Evolutionary conservation across 139 green algal genomes (phyloP), one percentile per base, ranked within the genome.

Genomic region (Chlamydomonas incerta): DNA sequence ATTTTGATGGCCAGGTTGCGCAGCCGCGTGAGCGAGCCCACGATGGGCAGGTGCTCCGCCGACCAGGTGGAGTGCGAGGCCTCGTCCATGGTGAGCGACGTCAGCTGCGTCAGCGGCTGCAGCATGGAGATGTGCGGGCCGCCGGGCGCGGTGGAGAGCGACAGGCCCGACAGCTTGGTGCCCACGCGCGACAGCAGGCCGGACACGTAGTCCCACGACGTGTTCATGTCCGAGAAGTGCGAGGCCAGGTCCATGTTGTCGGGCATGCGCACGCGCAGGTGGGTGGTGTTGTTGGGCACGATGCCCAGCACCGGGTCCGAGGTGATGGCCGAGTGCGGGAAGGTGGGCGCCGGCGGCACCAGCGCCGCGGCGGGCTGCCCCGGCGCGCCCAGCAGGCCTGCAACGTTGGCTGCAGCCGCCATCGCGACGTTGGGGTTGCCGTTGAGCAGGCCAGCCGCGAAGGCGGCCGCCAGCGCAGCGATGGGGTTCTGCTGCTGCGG

Each of bases 1-100:
- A 85, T 85, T 67, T 85, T 85, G 50, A 85, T 77, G 33, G 80
- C 63, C 10, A 85, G 66, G 66, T 68, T 76, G 23, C 67, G 66
- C 34, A 85, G 80, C 23, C 41, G 20, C n/a, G 80, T 85, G 24
- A 85, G 47, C n/a, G 66, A 85, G 68, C 80, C 80, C 46, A 85
- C 80, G 66, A 76, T 76, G 80, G 80, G 66, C 24, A 85, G 63
- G 80, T 85, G 80, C 10, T 85, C 80, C 9, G 50, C 23, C 21
- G 58, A 70, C 80, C 80, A 85, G 66, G 52, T 68, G 14, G 67
- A 60, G 66, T 85, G 80, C 0, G 66, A 77, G 50, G 80, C 80
- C 80, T 85, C 80, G 52, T 85, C 80, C 66, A 85, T 76, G 47
- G 80, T 85, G 29, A 85, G 67, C 23, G 67, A 69, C 0, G 80